phyloP scores from a whole-genome alignment of 371 early-diverging fungal genomes.

The Zopfochytrium polystomum region DNA sequence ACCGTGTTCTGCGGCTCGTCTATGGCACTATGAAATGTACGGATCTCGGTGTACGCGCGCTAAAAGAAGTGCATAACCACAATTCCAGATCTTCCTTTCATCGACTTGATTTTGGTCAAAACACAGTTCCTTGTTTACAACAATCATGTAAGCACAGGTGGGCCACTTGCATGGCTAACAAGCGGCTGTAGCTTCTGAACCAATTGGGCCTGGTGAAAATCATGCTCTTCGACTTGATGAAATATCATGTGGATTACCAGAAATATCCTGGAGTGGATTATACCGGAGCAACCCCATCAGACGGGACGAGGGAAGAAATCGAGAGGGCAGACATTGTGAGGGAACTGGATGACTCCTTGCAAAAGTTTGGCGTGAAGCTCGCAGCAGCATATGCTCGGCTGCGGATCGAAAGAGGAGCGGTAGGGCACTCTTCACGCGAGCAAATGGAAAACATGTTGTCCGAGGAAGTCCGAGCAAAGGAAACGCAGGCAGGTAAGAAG shows the following conservation, averaged over 20 bases:
- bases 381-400: constrained; percentile 50
- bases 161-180: background rate
- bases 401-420: constrained; percentile 43
- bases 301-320: constrained; percentile 9
- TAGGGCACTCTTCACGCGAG: constrained; percentile 36
- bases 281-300: constrained; percentile 9
- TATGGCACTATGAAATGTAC: constrained; percentile 90
- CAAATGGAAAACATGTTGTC: constrained; percentile 49
- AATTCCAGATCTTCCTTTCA: constrained; percentile 44
- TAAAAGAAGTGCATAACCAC: background rate
- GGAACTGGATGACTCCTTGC: constrained; percentile 36
- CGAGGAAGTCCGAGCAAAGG: constrained; percentile 41
- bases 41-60: constrained; percentile 6
- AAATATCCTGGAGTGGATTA: constrained; percentile 37
- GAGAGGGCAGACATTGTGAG: constrained; percentile 19
- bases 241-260: constrained; percentile 44
- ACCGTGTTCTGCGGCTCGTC: constrained; percentile 56
- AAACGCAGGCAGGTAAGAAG: constrained; percentile 43
- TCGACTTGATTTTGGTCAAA: constrained; percentile 48
- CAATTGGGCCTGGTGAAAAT: constrained; percentile 46
- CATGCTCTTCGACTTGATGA: constrained; percentile 46
- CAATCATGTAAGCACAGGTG: constrained; percentile 30
- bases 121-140: constrained; percentile 56
- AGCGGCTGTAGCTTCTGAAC: constrained; percentile 42
- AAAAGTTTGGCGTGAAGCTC: constrained; percentile 36